Evolutionary conservation across 1,139 yeast genomes (phyloP).

Genomic region (Lodderomyces orthopsilosis): DNA sequence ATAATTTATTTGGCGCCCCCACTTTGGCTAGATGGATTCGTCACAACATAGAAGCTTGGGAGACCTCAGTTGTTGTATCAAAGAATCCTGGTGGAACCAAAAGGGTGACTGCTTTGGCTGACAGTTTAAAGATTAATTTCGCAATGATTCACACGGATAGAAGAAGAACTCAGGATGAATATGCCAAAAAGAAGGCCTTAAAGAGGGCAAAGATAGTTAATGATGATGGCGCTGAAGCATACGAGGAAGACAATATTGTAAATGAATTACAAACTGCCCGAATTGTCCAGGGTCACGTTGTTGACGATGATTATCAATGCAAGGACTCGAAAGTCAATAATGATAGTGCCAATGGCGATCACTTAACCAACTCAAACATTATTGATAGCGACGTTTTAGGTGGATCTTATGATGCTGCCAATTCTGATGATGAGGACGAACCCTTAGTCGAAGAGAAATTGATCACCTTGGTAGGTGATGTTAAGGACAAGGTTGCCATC

Average conservation of each 20-base stretch:
- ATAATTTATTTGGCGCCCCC: constrained; percentile 94
- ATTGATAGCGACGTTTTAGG: constrained; percentile 61
- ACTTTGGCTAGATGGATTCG: constrained; percentile 95
- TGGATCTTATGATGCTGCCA: constrained; percentile 76
- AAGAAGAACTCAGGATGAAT: constrained; percentile 79
- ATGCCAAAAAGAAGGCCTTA: constrained; percentile 40
- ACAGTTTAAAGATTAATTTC: constrained; percentile 88
- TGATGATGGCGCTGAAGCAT: constrained; percentile 22
- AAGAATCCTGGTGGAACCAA: constrained; percentile 99
- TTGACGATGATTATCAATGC: constrained; percentile 68
- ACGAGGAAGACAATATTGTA: constrained; percentile 58
- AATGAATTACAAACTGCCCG: constrained; percentile 94
- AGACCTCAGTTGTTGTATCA: constrained; percentile 81
- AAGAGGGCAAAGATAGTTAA: constrained; percentile 19
- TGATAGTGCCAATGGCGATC: constrained; percentile 3
- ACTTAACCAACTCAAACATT: constrained; percentile 4
- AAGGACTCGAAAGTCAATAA: constrained; percentile 8
- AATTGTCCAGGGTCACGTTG: constrained; percentile 95
- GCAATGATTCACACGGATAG: constrained; percentile 99
- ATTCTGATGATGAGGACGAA: constrained; percentile 82
- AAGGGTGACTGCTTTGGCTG: constrained; percentile 96
- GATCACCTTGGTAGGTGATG: constrained; percentile 96
- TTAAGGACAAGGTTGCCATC: constrained; percentile 84
- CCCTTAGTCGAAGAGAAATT: constrained; percentile 76
- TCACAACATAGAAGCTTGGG: constrained; percentile 81